Conservation (phyloP, 176 grass and related monocot species). For the Aegilops bicornis region DNA sequence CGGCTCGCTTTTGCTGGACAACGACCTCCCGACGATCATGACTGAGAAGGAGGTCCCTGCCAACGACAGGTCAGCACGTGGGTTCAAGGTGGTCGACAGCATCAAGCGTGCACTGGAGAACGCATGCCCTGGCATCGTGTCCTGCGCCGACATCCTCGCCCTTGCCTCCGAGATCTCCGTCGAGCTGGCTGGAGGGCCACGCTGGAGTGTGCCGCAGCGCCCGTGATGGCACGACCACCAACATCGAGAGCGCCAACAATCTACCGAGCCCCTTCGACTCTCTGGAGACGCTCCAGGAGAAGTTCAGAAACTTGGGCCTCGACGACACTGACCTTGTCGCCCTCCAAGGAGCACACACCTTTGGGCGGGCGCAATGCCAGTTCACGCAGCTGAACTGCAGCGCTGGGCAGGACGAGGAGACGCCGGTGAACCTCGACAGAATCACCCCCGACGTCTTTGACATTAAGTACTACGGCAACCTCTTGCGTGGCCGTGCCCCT, state of each 20-base stretch:
- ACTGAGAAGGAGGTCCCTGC: background rate
- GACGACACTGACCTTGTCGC: background rate
- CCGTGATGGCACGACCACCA: background rate
- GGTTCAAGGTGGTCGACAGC: background rate
- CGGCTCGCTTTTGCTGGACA: background rate
- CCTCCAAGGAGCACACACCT: background rate
- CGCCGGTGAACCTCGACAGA: background rate
- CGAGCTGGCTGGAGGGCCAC: background rate
- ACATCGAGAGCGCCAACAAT: background rate
- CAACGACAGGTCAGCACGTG: background rate
- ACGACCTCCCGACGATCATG: background rate
- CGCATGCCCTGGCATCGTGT: background rate
- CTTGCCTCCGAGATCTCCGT: background rate
- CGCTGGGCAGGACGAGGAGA: background rate
- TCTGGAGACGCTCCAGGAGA: background rate
- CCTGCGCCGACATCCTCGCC: background rate
- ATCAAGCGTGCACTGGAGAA: background rate
- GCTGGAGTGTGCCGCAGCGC: background rate
- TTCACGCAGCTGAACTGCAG: background rate
- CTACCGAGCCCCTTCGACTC: background rate
- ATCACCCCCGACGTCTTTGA: background rate
- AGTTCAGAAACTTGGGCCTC: background rate
- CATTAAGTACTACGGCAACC: background rate
- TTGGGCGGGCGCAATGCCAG: background rate
- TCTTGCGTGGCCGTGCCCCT: background rate